These are phyloP conservation scores for Acer saccharum DNA, from an alignment of 345 rosid genomes.

Conservation along the genomic window DNA sequence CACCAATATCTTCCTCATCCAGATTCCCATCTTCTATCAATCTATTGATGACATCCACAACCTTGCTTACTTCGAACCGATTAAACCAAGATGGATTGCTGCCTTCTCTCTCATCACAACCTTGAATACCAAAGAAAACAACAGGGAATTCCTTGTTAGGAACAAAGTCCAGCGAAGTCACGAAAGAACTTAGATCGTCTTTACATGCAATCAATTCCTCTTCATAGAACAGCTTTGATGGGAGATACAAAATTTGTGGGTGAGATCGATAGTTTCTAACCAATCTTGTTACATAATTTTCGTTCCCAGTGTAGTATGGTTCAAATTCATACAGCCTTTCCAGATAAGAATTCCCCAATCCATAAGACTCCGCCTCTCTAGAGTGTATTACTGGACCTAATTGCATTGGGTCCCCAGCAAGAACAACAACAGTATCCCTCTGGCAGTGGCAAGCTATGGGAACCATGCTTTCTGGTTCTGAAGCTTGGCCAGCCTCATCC, in stretches of 20 bases:
- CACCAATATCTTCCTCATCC: conserved; percentile 67
- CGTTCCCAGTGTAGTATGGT: conserved; percentile 49
- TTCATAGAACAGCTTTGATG: conserved; percentile 74
- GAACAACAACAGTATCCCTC: conserved; percentile 75
- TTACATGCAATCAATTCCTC: conserved; percentile 80
- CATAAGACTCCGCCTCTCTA: conserved; percentile 56
- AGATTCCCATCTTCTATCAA: conserved; percentile 48
- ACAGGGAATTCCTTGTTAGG: conserved; percentile 78
- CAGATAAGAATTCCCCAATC: conserved; percentile 78
- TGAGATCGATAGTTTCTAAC: conserved; percentile 82
- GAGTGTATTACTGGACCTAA: conserved; percentile 91
- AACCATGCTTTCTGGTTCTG: conserved; percentile 94
- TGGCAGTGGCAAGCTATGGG: conserved; percentile 64
- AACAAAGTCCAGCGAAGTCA: conserved; percentile 42
- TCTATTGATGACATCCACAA: conserved; percentile 59
- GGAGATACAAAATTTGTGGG: conserved; percentile 81
- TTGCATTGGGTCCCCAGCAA: conserved; percentile 98
- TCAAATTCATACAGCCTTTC: conserved; percentile 74
- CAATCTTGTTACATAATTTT: conserved; percentile 70
- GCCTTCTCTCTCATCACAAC: conserved; percentile 97
- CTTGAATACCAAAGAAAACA: conserved; percentile 88
- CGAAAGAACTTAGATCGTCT: conserved; percentile 53
- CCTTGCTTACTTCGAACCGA: conserved; percentile 88
- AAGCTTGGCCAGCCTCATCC: conserved; percentile 98
- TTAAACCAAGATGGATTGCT: conserved; percentile 96